Base-by-base conservation (phyloP, 345 rosid genomes). In the Isatis tinctoria region DNA sequence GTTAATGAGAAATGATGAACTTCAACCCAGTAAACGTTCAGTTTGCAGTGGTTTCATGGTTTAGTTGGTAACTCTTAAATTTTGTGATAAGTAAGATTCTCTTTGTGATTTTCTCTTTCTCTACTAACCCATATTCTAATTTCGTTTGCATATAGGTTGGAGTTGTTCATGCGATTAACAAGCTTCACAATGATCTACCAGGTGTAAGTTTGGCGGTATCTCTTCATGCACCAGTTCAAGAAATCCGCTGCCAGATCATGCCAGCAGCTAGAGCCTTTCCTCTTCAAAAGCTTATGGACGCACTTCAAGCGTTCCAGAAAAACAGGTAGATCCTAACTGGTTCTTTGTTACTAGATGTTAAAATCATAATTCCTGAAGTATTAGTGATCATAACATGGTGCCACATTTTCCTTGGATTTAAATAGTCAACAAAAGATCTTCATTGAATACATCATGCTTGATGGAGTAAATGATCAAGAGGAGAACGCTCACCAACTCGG, bases 211-310 rank as follows among this genome's bases (percentile, higher is more conserved):
- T 95, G 69, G 99, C 97, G n/a, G 97, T 90, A 41, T 95, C 97
- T 44, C 86, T 95, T 59, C 99, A 95, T 67, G 99, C 99, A 5
- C 97, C 99, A 66, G 92, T 86, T 77, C 99, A 95, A 79, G 99
- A 92, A 43, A 82, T 95, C 58, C 93, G 96, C 60, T 95, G 97
- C 69, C 89, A 90, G 78, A 95, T 95, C 78, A 95, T 95, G 99
- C 99, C 97, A 37, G 90, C 97, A 24, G 97, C 99, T 63, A 86
- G 97, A 75, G 99, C 99, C 78, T 95, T 92, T 83, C 93, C 97
- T 77, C 81, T 95, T 78, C 91, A 82, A 75, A 95, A 90, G 79
- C 99, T 95, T 16, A 92, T 95, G 93, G 81, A 82, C 78, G 30
- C 97, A 33, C 81, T 95, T 67, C 83, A 86, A 60, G 47, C 71